Evolutionary conservation across 257 asterid genomes (phyloP).

Genomic region (Fraxinus excelsior): DNA sequence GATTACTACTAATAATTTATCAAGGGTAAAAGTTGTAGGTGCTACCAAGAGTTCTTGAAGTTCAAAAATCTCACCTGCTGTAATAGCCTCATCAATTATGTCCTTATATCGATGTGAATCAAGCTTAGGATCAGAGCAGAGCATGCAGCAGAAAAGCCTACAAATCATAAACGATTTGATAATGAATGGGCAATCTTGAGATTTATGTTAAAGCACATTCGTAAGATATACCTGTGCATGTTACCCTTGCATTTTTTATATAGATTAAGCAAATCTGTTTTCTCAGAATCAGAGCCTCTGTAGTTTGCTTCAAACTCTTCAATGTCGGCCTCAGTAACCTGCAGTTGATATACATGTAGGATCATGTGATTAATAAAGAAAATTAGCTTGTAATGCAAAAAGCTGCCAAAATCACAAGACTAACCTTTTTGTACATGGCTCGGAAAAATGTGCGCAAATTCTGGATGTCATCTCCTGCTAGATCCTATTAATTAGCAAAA

Average conservation of each 20-base stretch:
- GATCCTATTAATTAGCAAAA: slow-evolving; percentile 54
- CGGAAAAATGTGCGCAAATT: slow-evolving; percentile 75
- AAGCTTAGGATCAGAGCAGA: slow-evolving; percentile 79
- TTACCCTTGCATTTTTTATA: slow-evolving; percentile 73
- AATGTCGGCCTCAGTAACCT: slow-evolving; percentile 89
- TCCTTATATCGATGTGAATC: slow-evolving; percentile 98
- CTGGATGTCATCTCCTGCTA: slow-evolving; percentile 78
- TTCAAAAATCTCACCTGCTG: slow-evolving; percentile 50
- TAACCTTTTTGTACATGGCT: slow-evolving; percentile 80
- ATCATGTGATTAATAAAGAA: neutral
- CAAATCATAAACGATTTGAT: slow-evolving; percentile 15
- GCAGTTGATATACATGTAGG: neutral
- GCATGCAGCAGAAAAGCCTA: slow-evolving; percentile 95
- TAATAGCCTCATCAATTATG: slow-evolving; percentile 75
- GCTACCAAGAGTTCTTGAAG: neutral
- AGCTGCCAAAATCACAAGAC: slow-evolving; percentile 9
- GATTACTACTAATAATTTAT: neutral
- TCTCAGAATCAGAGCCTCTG: slow-evolving; percentile 89
- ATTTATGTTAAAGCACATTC: neutral
- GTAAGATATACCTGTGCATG: slow-evolving; percentile 69
- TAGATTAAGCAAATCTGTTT: slow-evolving; percentile 75
- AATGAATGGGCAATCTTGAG: neutral
- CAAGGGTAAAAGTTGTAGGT: neutral
- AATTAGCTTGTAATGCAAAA: slow-evolving; percentile 1
- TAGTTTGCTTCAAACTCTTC: slow-evolving; percentile 90